Evolutionary conservation across 352 stramenopile genomes (phyloP).

Genomic region (Phytophthora rubi): DNA sequence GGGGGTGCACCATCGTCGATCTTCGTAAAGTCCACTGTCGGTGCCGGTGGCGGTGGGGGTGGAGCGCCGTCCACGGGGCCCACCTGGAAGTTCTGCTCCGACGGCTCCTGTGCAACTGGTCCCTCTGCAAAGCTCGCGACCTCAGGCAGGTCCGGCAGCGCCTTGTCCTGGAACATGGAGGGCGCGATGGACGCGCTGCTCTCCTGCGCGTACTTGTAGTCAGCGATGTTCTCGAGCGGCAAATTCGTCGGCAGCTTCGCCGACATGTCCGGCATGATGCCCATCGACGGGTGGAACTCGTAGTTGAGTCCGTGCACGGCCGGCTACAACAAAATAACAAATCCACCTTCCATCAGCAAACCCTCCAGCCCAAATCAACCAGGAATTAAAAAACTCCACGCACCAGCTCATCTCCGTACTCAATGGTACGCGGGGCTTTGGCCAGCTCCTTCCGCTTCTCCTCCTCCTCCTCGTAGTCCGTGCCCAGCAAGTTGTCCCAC

Average conservation of each 20-base stretch:
- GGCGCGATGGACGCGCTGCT: constrained; percentile 75
- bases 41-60: constrained; percentile 66
- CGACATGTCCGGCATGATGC: constrained; percentile 72
- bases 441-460: constrained; percentile 86
- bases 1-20: constrained; percentile 54
- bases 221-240: constrained; percentile 78
- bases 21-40: constrained; percentile 64
- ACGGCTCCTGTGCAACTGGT: constrained; percentile 67
- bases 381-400: constrained; percentile 11
- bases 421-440: constrained; percentile 77
- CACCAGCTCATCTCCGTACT: constrained; percentile 83
- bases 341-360: neutral
- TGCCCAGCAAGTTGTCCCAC: constrained; percentile 87
- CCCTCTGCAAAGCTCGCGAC: constrained; percentile 72
- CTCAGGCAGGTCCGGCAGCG: constrained; percentile 68
- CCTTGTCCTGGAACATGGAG: constrained; percentile 86
- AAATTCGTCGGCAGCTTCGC: constrained; percentile 81
- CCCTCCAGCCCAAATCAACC: neutral
- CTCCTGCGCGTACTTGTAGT: constrained; percentile 82
- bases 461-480: constrained; percentile 88
- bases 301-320: constrained; percentile 77
- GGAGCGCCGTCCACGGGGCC: constrained; percentile 70
- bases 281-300: constrained; percentile 77
- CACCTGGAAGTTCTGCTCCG: constrained; percentile 60
- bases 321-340: constrained; percentile 35